These are phyloP conservation scores for Aspergillus piperis DNA, from an alignment of 2,329 filamentous ascomycete genomes.

Conservation along the genomic window DNA sequence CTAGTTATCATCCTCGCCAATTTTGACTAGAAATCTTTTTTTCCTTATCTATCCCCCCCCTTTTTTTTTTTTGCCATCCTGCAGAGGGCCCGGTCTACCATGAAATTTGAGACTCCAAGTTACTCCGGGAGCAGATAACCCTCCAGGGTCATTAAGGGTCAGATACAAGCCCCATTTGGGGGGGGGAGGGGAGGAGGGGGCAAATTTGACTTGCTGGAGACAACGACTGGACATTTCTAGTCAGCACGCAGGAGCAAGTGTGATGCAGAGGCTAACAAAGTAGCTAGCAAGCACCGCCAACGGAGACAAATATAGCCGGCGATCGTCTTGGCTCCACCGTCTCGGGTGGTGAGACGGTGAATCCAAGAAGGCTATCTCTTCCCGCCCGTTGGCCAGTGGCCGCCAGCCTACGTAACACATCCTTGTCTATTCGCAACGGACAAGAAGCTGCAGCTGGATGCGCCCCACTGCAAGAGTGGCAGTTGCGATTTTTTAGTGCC, in stretches of 20 bases:
- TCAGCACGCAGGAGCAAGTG: not conserved
- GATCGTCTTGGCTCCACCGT: slow-evolving; percentile 20
- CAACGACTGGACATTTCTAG: too few relatives aligned
- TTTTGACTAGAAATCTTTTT: not conserved
- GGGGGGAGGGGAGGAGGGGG: too few relatives aligned
- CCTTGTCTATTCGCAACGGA: slow-evolving; percentile 23
- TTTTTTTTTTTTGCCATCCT: not conserved
- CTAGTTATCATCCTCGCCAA: not conserved
- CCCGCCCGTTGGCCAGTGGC: slow-evolving; percentile 16
- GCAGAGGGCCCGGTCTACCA: not conserved
- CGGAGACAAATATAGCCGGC: slow-evolving; percentile 20
- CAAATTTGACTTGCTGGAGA: not conserved
- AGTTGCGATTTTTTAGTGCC: slow-evolving; percentile 2
- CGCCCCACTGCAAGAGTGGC: slow-evolving; percentile 6
- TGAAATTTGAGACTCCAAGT: slow-evolving; percentile 6
- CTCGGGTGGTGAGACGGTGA: slow-evolving; percentile 18
- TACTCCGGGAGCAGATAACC: not conserved
- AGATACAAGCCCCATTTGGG: not conserved
- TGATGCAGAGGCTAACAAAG: not conserved
- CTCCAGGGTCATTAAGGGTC: not conserved
- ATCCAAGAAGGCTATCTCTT: slow-evolving; percentile 15
- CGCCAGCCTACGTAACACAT: slow-evolving; percentile 20
- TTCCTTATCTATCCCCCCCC: not conserved
- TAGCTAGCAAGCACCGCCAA: not conserved
- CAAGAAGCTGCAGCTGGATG: slow-evolving; percentile 13